Percentiles rank a stretch among this genome's conserved stretches.
These are phyloP conservation scores for Mrakia gelida DNA, from an alignment of 768 basidiomycete genomes.

Conservation along the genomic window DNA sequence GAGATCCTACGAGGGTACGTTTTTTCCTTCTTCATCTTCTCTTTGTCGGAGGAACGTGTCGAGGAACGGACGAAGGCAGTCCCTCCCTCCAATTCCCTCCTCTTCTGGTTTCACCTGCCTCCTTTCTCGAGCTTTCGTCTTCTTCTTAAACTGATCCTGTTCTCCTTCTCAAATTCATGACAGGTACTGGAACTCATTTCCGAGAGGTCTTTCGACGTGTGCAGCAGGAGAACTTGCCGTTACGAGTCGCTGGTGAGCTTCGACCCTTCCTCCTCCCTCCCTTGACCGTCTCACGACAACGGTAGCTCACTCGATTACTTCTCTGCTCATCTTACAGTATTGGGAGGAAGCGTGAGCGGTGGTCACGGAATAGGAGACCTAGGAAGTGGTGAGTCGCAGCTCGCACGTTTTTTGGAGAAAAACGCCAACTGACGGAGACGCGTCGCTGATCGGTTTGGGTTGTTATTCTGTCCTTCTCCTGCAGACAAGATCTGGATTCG, in stretches of 20 bases:
- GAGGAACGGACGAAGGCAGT: not conserved
- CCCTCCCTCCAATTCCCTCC: not conserved
- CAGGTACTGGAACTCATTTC: not conserved
- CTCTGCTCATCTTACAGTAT: not conserved
- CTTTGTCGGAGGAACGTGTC: not conserved
- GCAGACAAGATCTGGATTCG: not conserved
- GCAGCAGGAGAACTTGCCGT: not conserved
- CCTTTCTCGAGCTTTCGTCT: not conserved
- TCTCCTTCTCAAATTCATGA: too few species aligned
- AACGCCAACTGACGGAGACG: too few species aligned
- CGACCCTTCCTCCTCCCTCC: not conserved
- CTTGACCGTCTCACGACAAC: not conserved
- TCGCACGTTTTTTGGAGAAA: too few species aligned
- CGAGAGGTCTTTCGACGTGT: not conserved
- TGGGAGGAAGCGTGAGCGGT: not conserved
- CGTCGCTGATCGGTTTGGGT: too few species aligned
- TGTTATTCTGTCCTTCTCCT: not conserved
- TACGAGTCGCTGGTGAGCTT: slow-evolving; percentile 10
- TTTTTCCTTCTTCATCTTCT: not conserved
- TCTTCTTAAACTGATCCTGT: not conserved
- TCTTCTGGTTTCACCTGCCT: too few species aligned
- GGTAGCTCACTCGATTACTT: not conserved
- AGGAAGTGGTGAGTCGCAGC: not conserved
- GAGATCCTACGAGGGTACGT: slow-evolving; percentile 6
- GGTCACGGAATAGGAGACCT: slow-evolving; percentile 10